Evolutionary conservation across 2,329 filamentous ascomycete species (phyloP), one percentile per base, ranked within the genome.

Genomic region (Fusarium staphyleae): DNA sequence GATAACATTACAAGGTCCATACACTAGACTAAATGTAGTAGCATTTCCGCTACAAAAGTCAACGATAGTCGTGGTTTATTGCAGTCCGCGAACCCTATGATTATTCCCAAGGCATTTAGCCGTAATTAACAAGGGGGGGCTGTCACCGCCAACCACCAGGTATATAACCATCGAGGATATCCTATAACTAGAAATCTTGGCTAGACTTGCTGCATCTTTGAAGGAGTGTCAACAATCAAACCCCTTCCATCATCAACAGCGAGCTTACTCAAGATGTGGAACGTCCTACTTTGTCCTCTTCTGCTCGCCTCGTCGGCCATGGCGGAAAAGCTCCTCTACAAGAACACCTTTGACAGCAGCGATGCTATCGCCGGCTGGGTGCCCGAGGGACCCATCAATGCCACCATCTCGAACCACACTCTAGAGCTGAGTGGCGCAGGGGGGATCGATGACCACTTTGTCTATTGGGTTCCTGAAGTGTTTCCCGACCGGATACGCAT

Each of bases 401-500:
- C 60, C 3, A 57, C 58, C 0, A n/a, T 66, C 11, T 52, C 36
- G 18, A 64, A 65, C 63, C 54, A 63, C 40, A 66, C 63, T 1
- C 29, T 66, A 14, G 55, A 66, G 28, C n/a, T 66, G 8, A 49
- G 55, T 22, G 57, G 62, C 16, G 45, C 62, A 0, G 55, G 55
- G 3, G 48, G 43, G 1, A 60, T 58, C 10, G 42, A 60, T 30
- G 49, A 57, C 26, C 44, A 66, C 29, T 66, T 66, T 19, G 58
- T 66, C 11, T 63, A 49, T 40, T 66, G 63, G 63, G 52, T 58
- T 1, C 63, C 63, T 1, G 47, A 66, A 28, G 59, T 54, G 3
- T 66, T 66, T 1, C 63, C 63, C 4, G 63, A 66, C 0, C 53
- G 55, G 14, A 66, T 66, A 35, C 63, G 63, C 5, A 54, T 66